Conservation (phyloP, 1,284 basidiomycete species). For the Trametes polyzona region DNA sequence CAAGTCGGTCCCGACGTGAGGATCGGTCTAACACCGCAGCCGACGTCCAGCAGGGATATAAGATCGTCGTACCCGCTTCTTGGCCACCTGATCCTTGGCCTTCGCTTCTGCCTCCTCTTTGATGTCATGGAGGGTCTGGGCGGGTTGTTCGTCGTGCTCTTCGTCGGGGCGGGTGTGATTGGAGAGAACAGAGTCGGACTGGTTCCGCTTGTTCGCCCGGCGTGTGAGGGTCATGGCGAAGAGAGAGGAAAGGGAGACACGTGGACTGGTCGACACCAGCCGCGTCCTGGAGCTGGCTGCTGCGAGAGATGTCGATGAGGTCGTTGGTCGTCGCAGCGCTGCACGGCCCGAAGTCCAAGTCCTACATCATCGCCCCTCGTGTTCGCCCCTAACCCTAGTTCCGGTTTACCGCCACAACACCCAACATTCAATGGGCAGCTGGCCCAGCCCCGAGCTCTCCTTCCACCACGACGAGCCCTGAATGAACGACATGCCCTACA, state of each 20-base stretch:
- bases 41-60: not conserved
- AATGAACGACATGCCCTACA: no score
- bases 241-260: not conserved
- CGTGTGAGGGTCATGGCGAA: slow-evolving; percentile 18
- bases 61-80: not conserved
- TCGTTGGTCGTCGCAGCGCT: not conserved
- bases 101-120: slow-evolving; percentile 18
- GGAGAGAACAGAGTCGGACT: slow-evolving; percentile 18
- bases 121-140: slow-evolving; percentile 2
- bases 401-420: no score
- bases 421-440: not conserved
- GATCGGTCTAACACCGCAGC: not conserved
- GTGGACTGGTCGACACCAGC: not conserved
- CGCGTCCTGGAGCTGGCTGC: no score
- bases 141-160: not conserved
- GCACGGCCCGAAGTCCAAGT: not conserved
- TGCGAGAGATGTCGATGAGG: not conserved
- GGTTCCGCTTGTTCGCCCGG: slow-evolving; percentile 19
- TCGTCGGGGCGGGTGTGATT: slow-evolving; percentile 7
- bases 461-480: not conserved
- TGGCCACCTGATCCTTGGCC: slow-evolving; percentile 2
- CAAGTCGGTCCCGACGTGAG: not conserved
- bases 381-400: slow-evolving; percentile 3
- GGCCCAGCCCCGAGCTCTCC: not conserved
- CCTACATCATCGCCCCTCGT: not conserved